Conservation (phyloP, 2,329 filamentous ascomycete genomes). For the Fusarium concolor region DNA sequence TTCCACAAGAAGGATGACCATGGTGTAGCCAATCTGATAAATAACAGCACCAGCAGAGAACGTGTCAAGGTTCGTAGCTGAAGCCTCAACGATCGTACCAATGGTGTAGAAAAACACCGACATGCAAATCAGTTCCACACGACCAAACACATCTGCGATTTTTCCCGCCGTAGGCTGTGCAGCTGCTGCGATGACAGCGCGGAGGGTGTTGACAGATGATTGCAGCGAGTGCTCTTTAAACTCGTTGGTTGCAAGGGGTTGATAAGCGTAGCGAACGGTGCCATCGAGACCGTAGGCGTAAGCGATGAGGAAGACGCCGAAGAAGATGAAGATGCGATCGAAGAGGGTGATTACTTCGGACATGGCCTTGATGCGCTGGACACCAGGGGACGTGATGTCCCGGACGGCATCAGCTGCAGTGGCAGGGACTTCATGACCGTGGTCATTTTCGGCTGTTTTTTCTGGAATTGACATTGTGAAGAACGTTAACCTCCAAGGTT, state of each 20-base stretch:
- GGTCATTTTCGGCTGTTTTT: conserved; percentile 17
- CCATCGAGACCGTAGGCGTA: conserved; percentile 73
- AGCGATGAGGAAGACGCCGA: conserved; percentile 70
- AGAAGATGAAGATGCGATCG: conserved; percentile 69
- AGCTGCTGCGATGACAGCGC: conserved; percentile 70
- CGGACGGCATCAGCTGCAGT: conserved; percentile 44
- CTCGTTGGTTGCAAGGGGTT: conserved; percentile 64
- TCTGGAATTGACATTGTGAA: conserved; percentile 19
- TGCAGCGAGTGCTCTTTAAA: conserved; percentile 66
- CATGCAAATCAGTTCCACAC: conserved; percentile 66
- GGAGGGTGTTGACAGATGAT: conserved; percentile 68
- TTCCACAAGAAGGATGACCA: conserved; percentile 70
- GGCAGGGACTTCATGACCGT: conserved; percentile 4
- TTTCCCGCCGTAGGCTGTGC: conserved; percentile 69
- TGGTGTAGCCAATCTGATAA: conserved; percentile 73
- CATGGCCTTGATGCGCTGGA: conserved; percentile 69
- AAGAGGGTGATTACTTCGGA: conserved; percentile 61
- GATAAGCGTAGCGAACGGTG: conserved; percentile 66
- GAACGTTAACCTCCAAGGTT: background rate
- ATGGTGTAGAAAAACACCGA: conserved; percentile 71
- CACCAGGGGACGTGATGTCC: conserved; percentile 61
- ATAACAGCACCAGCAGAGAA: conserved; percentile 70
- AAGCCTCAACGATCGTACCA: conserved; percentile 68
- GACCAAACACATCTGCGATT: conserved; percentile 73
- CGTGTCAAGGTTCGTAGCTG: conserved; percentile 58